Base-by-base conservation (phyloP, 2,329 filamentous ascomycete genomes). In the Teratosphaeriaceae sp. region DNA sequence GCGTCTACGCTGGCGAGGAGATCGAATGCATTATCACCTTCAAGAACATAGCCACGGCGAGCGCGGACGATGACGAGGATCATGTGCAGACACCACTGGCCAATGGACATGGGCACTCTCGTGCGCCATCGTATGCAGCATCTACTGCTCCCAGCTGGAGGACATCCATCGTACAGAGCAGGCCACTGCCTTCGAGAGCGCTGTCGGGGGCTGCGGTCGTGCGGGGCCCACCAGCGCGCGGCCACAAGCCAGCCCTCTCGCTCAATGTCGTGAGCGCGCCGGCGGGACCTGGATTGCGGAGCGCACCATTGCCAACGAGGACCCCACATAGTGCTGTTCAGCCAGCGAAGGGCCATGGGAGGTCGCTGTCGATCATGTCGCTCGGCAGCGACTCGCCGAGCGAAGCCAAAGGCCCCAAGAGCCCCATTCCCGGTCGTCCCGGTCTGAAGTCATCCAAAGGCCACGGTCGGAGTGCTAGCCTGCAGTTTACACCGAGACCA, bases 1-100 rank as follows among this genome's bases (percentile, higher is more conserved):
- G 86, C 49, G 87, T 98, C 58, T 98, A 97, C 69, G 87, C 92
- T 44, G 92, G 92, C 66, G 92, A 98, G 73, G 85, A 95, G 61
- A 79, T 97, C 60, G 86, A 89, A 69, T 97, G 92, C 68, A 88
- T 83, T 54, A 94, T 98, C 65, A 96, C 87, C 39, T 98, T 98
- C 70, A 90, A 85, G 68, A 98, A 98, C 64, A 76, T 89, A 38
- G 71, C 76, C 22, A 65, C 59, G 50, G 75, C 79, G n/a, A 50
- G 45, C 53, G 58, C 49, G 58, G 56, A 42, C 54, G 56, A 34
- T 47, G 48, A 40, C 55, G 56, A 50, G 38, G 47, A 45, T 39
- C 42, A 48, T 36, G 34, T 40, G 30, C 40, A 46, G 11, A 45
- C 43, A 41, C 38, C 56, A 2, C 57, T 57, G 38, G 54, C 57